These are phyloP conservation scores for Leucosporidium yakuticum DNA, from an alignment of 768 basidiomycete species.

Conservation along the genomic window DNA sequence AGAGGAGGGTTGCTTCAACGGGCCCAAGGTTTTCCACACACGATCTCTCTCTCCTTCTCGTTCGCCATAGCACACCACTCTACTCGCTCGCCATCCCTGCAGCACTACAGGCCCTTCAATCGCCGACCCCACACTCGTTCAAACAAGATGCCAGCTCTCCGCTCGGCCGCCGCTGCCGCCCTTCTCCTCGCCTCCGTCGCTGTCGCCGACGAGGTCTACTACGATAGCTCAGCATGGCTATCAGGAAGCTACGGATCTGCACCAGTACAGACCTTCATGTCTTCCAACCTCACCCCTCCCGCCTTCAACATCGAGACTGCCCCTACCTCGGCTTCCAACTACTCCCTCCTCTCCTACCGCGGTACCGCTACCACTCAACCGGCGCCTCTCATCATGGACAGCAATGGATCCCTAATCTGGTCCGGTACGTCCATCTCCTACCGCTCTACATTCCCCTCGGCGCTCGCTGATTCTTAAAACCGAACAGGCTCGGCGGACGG, in stretches of 20 bases:
- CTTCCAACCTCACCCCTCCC: constrained; percentile 4
- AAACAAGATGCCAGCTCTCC: not conserved
- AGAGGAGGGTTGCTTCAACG: no score
- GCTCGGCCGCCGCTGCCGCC: not conserved
- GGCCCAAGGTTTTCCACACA: no score
- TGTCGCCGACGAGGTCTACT: no score
- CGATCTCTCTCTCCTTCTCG: not conserved
- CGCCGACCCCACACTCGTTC: not conserved
- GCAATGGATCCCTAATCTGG: constrained; percentile 2
- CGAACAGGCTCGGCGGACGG: constrained; percentile 14
- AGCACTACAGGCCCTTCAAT: not conserved
- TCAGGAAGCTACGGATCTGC: not conserved
- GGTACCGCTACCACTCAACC: not conserved
- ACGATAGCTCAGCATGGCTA: not conserved
- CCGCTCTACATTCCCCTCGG: not conserved
- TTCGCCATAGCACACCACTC: not conserved
- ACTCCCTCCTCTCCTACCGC: constrained; percentile 11
- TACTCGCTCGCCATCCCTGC: not conserved
- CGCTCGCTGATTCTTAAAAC: not conserved
- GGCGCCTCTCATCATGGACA: constrained; percentile 16
- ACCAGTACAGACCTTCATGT: constrained; percentile 10
- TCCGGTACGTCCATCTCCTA: not conserved
- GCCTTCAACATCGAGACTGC: not conserved
- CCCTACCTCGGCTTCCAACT: not conserved
- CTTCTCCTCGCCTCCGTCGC: not conserved